These are phyloP conservation scores for Knoxdaviesia proteae DNA, from an alignment of 2,329 filamentous ascomycete species.

Conservation along the genomic window DNA sequence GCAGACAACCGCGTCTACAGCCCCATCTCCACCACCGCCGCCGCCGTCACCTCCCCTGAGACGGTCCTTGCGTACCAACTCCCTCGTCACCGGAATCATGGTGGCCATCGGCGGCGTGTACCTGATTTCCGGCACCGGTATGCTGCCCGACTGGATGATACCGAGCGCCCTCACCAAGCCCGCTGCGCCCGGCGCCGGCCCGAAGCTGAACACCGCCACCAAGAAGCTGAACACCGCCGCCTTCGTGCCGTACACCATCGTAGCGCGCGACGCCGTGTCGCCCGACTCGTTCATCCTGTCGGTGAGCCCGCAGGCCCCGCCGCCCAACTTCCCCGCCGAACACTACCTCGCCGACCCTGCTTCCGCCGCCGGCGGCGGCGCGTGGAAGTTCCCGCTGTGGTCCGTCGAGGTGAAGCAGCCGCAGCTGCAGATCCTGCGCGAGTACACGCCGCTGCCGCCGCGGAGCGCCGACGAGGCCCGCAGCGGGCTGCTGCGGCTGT, in stretches of 20 bases:
- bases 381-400: slow-evolving; percentile 43
- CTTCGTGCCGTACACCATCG: slow-evolving; percentile 47
- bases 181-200: neutral
- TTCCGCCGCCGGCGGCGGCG: slow-evolving; percentile 5
- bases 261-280: slow-evolving; percentile 39
- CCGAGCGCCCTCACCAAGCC: neutral
- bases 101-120: no score
- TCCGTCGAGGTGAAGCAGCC: slow-evolving; percentile 89
- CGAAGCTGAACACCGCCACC: slow-evolving; percentile 30
- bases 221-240: slow-evolving; percentile 30
- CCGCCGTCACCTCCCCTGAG: no score
- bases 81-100: no score
- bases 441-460: slow-evolving; percentile 74
- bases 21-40: no score
- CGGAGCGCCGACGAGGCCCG: slow-evolving; percentile 9
- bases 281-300: slow-evolving; percentile 50
- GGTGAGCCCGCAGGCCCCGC: slow-evolving; percentile 21
- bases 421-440: slow-evolving; percentile 72
- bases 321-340: slow-evolving; percentile 9
- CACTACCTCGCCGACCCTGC: slow-evolving; percentile 1
- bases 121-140: no score
- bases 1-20: no score
- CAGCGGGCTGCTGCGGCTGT: slow-evolving; percentile 39
- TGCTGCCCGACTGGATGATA: no score
- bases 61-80: no score